Evolutionary conservation across 768 basidiomycete genomes (phyloP).

Genomic region (Obba rivulosa): DNA sequence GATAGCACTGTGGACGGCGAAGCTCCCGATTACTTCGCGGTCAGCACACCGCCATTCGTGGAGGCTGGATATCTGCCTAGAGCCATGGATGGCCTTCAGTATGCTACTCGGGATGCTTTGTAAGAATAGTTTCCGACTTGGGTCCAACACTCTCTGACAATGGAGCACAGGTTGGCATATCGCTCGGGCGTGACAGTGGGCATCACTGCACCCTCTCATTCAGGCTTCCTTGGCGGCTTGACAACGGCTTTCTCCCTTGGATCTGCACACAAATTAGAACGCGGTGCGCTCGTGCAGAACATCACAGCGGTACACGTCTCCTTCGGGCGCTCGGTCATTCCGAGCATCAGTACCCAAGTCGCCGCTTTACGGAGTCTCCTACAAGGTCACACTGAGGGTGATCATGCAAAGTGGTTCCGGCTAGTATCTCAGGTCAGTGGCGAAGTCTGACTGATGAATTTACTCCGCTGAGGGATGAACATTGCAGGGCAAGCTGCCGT

Average conservation of each 20-base stretch:
- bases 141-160: neutral
- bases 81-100: constrained; percentile 62
- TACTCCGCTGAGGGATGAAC: neutral
- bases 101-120: constrained; percentile 30
- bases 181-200: constrained; percentile 41
- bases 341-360: constrained; percentile 76
- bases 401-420: constrained; percentile 26
- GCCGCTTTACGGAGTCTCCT: constrained; percentile 65
- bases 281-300: constrained; percentile 38
- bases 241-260: constrained; percentile 38
- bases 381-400: constrained; percentile 28
- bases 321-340: constrained; percentile 33
- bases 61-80: constrained; percentile 42
- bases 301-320: constrained; percentile 35
- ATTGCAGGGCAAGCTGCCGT: constrained; percentile 47
- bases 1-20: constrained; percentile 56
- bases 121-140: constrained; percentile 7
- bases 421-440: constrained; percentile 24
- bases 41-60: constrained; percentile 37
- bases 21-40: constrained; percentile 42
- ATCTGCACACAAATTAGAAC: constrained; percentile 34
- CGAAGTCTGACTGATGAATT: constrained; percentile 1
- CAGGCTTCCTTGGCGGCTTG: constrained; percentile 33
- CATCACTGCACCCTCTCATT: constrained; percentile 30
- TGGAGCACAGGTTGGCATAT: constrained; percentile 35